Percentiles rank a stretch among this genome's conserved stretches.
These are phyloP conservation scores for Fusarium circinatum DNA, from an alignment of 2,329 filamentous ascomycete genomes.

Conservation along the genomic window DNA sequence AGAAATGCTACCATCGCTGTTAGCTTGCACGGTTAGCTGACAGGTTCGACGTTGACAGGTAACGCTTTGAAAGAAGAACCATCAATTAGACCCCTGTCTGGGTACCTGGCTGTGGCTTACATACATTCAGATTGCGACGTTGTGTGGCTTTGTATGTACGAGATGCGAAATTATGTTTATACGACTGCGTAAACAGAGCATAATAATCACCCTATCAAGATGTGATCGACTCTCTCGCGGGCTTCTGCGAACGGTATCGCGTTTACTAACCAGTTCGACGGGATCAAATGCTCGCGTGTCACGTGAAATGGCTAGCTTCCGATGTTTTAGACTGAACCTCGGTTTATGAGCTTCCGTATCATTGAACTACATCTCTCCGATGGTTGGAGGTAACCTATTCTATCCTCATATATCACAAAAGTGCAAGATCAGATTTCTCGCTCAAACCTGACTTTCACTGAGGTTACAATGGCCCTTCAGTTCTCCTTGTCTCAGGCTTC, in stretches of 20 bases:
- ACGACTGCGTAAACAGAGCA: not conserved
- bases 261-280: not conserved
- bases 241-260: too few species aligned
- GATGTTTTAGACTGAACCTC: not conserved
- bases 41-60: not conserved
- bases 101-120: not conserved
- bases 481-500: slow-evolving; percentile 26
- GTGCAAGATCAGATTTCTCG: not conserved
- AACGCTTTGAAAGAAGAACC: not conserved
- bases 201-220: too few species aligned
- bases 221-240: too few species aligned
- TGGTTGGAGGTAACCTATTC: not conserved
- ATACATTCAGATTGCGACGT: not conserved
- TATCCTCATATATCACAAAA: not conserved
- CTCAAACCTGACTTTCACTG: too few species aligned
- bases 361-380: not conserved
- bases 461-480: slow-evolving; percentile 6
- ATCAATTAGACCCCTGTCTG: not conserved
- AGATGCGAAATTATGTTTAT: not conserved
- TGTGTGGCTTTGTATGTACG: not conserved
- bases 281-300: not conserved
- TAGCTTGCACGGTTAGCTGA: not conserved
- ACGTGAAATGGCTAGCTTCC: not conserved
- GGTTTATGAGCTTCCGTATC: not conserved
- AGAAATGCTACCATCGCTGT: not conserved